phyloP scores from a whole-genome alignment of 2,329 filamentous ascomycete species.

The Colletotrichum phormii region DNA sequence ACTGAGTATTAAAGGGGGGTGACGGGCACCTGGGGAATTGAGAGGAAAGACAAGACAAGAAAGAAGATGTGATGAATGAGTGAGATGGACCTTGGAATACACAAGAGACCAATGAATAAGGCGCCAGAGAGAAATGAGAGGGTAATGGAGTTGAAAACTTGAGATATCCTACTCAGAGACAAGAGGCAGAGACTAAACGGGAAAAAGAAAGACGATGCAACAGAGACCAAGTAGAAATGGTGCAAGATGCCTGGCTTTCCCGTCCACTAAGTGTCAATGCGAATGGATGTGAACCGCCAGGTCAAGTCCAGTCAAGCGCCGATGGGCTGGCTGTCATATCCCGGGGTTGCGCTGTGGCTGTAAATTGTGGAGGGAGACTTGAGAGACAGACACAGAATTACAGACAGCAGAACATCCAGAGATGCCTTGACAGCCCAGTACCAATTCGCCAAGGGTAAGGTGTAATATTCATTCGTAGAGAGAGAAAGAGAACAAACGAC shows the following conservation, averaged over 20 bases:
- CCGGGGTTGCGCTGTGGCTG: neutral
- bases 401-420: neutral
- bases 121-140: neutral
- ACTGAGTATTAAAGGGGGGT: neutral
- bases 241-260: neutral
- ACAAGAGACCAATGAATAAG: no score
- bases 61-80: neutral
- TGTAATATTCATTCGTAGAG: neutral
- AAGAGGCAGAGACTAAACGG: neutral
- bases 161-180: neutral
- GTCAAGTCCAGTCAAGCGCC: neutral
- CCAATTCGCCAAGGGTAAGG: no score
- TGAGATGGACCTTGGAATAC: no score
- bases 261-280: neutral
- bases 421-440: neutral
- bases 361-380: neutral
- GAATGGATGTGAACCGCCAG: neutral
- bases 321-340: neutral
- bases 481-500: neutral
- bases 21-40: neutral
- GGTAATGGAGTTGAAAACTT: neutral
- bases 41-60: neutral
- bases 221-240: neutral
- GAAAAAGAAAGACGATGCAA: neutral
- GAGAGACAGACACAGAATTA: neutral